Base-by-base conservation (phyloP, 2,329 filamentous ascomycete species). In the Myriosclerotinia duriaeana region DNA sequence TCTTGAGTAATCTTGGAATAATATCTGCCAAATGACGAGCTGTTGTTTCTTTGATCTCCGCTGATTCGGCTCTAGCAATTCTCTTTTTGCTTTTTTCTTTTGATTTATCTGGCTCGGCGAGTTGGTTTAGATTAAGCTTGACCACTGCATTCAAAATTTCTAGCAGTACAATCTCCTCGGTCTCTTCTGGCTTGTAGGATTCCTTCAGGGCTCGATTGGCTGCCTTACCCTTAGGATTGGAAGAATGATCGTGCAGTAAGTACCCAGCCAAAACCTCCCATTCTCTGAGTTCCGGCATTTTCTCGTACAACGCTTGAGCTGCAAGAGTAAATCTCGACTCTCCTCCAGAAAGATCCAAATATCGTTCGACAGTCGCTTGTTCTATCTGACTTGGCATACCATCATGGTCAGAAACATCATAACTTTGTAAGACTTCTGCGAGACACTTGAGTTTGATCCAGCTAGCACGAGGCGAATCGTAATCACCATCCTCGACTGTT, bases 381-480 rank as follows among this genome's bases (percentile, higher is more conserved):
- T 81, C 79, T 34, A 82, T 79, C 66, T 83, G 79, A 65, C 76
- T 80, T 3, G 81, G 80, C 44, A 87, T 79, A 40, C 86, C 84
- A 50, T 86, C 84, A 61, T 85, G 82, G 53, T 88, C 82, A 71
- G 91, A 88, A 7, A 84, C 82, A 75, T 97, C 92, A 74, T 97
- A 98, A 12, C 87, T 85, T 42, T 90, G 85, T 36, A 99, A 82
- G 14, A 91, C 89, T 77, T 97, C 92, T 3, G 90, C 91, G 17
- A 99, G 82, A 71, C 90, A 94, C 79, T 98, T 99, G 75, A 96
- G 87, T 75, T 91, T 92, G 73, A 98, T 86, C 95, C 95, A 99
- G 69, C 90, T 89, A 55, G 87, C 82, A 68, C 90, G 88, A 2
- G 93, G 91, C 2, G 87, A 87, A 64, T 91, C 88, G 69, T 87